Base-by-base conservation (phyloP, 2,329 filamentous ascomycete genomes). In the Stagonosporopsis rhizophila region DNA sequence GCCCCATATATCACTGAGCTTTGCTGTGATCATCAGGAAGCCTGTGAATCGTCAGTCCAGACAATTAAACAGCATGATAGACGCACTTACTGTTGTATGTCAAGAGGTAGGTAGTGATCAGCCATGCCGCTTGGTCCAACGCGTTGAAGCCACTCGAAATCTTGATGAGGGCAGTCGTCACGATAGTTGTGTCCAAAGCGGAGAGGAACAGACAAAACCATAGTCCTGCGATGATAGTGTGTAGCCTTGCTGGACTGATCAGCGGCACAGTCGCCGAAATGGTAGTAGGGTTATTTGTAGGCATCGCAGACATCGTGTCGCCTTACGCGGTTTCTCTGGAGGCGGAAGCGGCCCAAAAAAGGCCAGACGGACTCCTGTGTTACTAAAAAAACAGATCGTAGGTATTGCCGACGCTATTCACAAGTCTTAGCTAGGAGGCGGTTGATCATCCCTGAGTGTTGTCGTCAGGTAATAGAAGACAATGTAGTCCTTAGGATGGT, bases 151-250 rank as follows among this genome's bases (percentile, higher is more conserved):
- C 59, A 32, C 66, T 70, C 0, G 70, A 70, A 2, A 75, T 71
- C 27, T 67, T 67, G 51, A 72, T 63, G 7, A 75, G 58, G 15
- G 66, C 63, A 2, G 72, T 74, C 1, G 71, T 71, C 17, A 75
- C 60, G 34, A 75, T 75, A 9, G 71, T 73, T 0, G 60, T 69
- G 17, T 75, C 72, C 30, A 74, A 42, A 2, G 72, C 70, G 7
- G 70, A 70, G 14, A 74, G 59, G 54, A 74, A 75, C 1, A 75
- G 53, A 37, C 64, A 73, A 14, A 75, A 58, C 69, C 69, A 74
- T 19, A 75, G 51, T 23, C 69, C 70, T 17, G 53, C 59, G 25
- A 74, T 70, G 38, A 73, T 68, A 11, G 68, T 50, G 12, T 73
- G 63, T 35, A 73, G 57, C 44, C 65, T 66, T 3, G 47, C 52